These are phyloP conservation scores for Lumnitzera racemosa DNA, from an alignment of 345 rosid genomes.

Conservation along the genomic window DNA sequence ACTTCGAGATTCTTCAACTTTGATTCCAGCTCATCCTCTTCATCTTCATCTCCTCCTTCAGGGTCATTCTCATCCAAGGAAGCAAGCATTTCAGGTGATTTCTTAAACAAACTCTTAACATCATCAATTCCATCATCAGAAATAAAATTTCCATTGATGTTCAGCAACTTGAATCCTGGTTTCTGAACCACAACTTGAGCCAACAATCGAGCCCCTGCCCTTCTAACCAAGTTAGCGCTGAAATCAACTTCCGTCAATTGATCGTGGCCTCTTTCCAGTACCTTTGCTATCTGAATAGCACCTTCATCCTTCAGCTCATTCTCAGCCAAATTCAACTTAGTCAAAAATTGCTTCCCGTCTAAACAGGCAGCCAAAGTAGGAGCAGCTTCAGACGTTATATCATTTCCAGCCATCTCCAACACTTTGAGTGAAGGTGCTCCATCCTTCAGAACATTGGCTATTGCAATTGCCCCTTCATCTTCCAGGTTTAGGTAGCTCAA, in stretches of 20 bases:
- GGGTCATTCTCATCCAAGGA: conserved; percentile 82
- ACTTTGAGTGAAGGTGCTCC: conserved; percentile 60
- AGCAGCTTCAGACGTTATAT: conserved; percentile 65
- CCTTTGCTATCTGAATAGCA: conserved; percentile 50
- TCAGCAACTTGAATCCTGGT: conserved; percentile 58
- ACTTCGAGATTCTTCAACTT: conserved; percentile 71
- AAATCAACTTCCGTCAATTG: conserved; percentile 54
- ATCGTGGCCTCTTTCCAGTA: conserved; percentile 48
- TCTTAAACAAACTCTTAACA: conserved; percentile 57
- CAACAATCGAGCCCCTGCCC: conserved; percentile 64
- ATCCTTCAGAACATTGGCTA: conserved; percentile 57
- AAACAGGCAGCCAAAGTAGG: conserved; percentile 56
- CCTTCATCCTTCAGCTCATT: conserved; percentile 91
- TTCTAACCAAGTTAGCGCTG: conserved; percentile 46
- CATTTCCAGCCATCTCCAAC: conserved; percentile 90
- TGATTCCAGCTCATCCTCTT: conserved; percentile 54
- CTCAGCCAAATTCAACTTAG: conserved; percentile 75
- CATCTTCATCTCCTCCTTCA: conserved; percentile 55
- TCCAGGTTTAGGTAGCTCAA: conserved; percentile 82
- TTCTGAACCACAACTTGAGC: conserved; percentile 54
- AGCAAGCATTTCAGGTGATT: conserved; percentile 55
- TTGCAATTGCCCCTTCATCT: conserved; percentile 63
- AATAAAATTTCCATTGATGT: conserved; percentile 61
- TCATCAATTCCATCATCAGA: conserved; percentile 90
- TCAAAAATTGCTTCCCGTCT: conserved; percentile 43